phyloP scores from a whole-genome alignment of 1,139 yeast genomes.

The Candida albicans region DNA sequence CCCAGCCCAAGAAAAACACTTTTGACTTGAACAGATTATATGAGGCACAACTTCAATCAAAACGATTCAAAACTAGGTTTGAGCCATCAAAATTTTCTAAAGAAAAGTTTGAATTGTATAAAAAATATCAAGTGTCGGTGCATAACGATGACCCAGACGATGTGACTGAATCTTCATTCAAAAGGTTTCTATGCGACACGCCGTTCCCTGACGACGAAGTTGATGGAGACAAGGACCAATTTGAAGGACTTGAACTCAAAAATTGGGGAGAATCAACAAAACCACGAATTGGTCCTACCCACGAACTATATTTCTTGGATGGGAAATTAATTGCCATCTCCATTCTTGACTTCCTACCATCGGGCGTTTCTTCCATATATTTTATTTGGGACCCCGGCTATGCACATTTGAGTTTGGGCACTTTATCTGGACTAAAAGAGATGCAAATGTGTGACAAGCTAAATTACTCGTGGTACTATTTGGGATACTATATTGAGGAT shows the following conservation, averaged over 20 bases:
- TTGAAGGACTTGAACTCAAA: conserved; percentile 27
- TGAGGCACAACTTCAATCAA: conserved; percentile 26
- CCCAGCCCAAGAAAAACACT: conserved; percentile 15
- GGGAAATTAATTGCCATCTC: conserved; percentile 71
- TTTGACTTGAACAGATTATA: conserved; percentile 22
- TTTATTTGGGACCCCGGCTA: conserved; percentile 88
- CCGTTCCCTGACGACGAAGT: conserved; percentile 47
- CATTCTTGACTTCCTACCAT: conserved; percentile 74
- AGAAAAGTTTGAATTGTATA: conserved; percentile 67
- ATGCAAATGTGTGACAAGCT: conserved; percentile 50
- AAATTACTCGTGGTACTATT: conserved; percentile 53
- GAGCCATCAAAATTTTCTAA: conserved; percentile 54
- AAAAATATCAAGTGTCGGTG: conserved; percentile 64
- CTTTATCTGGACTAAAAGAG: conserved; percentile 74
- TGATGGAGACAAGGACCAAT: conserved; percentile 26
- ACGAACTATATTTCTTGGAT: conserved; percentile 74
- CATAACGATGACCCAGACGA: conserved; percentile 63
- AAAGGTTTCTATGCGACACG: conserved; percentile 66
- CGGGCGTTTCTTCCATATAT: conserved; percentile 79
- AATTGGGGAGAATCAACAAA: conserved; percentile 15
- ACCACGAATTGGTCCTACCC: conserved; percentile 50
- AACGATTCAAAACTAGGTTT: conserved; percentile 47
- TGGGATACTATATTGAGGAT: conserved; percentile 78
- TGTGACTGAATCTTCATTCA: conserved; percentile 48
- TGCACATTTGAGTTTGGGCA: conserved; percentile 71